Evolutionary conservation across 371 early-diverging fungal genomes (phyloP), one percentile per base, ranked within the genome.

Genomic region (Mucor saturninus): DNA sequence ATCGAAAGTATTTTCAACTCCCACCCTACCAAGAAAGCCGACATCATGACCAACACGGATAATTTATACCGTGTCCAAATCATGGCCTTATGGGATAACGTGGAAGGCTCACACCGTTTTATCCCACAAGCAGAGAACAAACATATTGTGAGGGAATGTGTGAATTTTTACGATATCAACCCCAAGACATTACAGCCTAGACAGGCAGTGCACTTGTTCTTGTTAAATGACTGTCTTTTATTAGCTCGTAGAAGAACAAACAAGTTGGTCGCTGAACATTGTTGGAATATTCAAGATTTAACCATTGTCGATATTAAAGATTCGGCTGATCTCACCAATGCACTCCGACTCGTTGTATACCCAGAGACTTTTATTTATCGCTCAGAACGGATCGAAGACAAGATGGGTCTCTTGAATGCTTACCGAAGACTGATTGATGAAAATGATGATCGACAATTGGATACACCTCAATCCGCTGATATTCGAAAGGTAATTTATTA

Each of bases 261-360:
- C 39, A 82, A 86, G 56, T 74, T 95, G 60, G 86, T 94, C 3
- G 92, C 93, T 0, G 95, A 95, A 51, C 82, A 86, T 53, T 91
- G 92, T 56, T 93, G 90, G 84, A 62, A 69, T 28, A 66, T 96
- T 26, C 73, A 83, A 26, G 93, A 95, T 28, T 82, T 93, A 21
- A 88, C 87, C 0, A 81, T 95, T 2, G 85, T 89, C 15, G 96
- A 97, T 59, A 77, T 95, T 62, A 88, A 88, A 67, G 95, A 95
- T 65, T 80, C 92, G 48, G 15, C 52, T 76, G 81, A 79, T 26
- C 32, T 85, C 5, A 71, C 68, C 15, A 79, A 80, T 67, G 87
- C 91, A 0, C 79, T 93, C 68, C 86, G 91, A 64, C 77, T 93
- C 11, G 83, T 88, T 31, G 83, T 91, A 50, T 88, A 90, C 55